Base-by-base conservation (phyloP, 495 filamentous ascomycete genomes). In the Parathielavia appendiculata region DNA sequence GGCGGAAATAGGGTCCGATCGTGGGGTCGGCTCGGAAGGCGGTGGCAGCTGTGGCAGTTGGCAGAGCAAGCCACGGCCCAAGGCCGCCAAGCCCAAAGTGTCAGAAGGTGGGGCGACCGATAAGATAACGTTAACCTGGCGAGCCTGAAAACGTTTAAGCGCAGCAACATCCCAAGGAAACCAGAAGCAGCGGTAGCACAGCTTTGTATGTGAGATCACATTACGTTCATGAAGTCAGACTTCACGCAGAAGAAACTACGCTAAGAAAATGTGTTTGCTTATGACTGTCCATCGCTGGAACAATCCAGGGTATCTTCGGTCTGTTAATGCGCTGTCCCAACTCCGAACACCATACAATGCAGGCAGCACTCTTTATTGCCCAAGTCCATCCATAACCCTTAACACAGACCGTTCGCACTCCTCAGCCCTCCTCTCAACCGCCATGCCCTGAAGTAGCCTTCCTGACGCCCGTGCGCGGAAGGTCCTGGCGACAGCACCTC, bases 1-100 rank as follows among this genome's bases (percentile, higher is more conserved):
- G 69, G 69, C 67, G 43, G 65, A 66, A 71, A 69, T 71, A 69
- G 65, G 69, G 69, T 68, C 63, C 57, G 62, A 64, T 54, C 60
- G 67, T 69, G 67, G 64, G 67, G 66, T 58, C 34, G 39, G 34
- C 34, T 36, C 16, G 32, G 40, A 48, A 58, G 54, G 39, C 55
- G 38, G 13, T 52, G 48, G 54, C 52, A 39, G 51, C 39, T 46
- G 38, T 41, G 16, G 49, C 56, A 59, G 56, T 11, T 54, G 44
- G 51, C 45, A 51, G 53, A n/a, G n/a, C 34, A 19, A 1, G 17
- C 38, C 12, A 12, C 26, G 41, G 39, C n/a, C n/a, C n/a, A n/a
- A n/a, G n/a, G 4, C 32, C 17, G 41, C 26, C 53, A 38, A 30
- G 14, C 1, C 17, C 52, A 40, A n/a, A 30, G 26, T 30, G 6